Conservation (phyloP, 495 filamentous ascomycete genomes). For the Aspergillus sclerotioniger region DNA sequence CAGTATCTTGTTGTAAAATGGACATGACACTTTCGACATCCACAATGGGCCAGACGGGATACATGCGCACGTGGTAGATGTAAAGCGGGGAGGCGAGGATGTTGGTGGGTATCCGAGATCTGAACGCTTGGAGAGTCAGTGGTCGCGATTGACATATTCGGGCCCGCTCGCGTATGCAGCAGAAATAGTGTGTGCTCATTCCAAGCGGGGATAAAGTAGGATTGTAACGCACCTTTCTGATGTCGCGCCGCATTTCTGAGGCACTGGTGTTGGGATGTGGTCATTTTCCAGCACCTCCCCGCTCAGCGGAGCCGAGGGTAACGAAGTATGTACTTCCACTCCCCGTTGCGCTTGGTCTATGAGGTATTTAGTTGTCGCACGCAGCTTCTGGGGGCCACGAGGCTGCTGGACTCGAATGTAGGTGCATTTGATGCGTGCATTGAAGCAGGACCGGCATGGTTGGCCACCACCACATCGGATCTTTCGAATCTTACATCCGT, state of each 20-base stretch:
- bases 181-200: too few relatives aligned
- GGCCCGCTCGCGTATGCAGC: too few relatives aligned
- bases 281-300: not conserved
- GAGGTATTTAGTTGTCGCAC: constrained; percentile 26
- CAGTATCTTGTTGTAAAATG: constrained; percentile 26
- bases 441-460: constrained; percentile 30
- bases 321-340: not conserved
- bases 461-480: constrained; percentile 27
- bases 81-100: constrained; percentile 20
- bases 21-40: constrained; percentile 39
- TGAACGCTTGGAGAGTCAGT: constrained; percentile 1
- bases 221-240: not conserved
- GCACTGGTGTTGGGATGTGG: not conserved
- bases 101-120: constrained; percentile 25
- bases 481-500: constrained; percentile 35
- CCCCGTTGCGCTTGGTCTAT: constrained; percentile 21
- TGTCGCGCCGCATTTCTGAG: not conserved
- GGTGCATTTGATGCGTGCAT: constrained; percentile 38
- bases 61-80: constrained; percentile 47
- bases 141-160: not conserved
- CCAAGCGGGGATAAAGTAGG: too few relatives aligned
- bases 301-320: constrained; percentile 1
- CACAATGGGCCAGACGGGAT: constrained; percentile 50
- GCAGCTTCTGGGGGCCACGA: constrained; percentile 35
- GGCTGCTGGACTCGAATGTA: constrained; percentile 33